Evolutionary conservation across 176 grass and related monocot species (phyloP), one percentile per base, ranked within the genome.

Genomic region (Elaeis guineensis): DNA sequence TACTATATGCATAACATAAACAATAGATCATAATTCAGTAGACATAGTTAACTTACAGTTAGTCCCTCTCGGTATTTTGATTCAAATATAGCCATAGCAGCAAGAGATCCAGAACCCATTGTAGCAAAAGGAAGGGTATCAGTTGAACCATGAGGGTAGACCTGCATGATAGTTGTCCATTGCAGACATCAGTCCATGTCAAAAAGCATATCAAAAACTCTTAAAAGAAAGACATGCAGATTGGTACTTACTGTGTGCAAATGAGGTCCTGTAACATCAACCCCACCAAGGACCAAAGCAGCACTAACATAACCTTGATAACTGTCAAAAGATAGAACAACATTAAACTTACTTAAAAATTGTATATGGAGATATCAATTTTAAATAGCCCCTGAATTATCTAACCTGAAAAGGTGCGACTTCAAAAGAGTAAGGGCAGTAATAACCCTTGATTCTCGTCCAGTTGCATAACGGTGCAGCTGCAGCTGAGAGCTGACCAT

Each of bases 51-150:
- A 71, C 80, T 96, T 72, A 96, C 91, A 52, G 91, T 90, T 51
- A 96, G 78, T 49, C 91, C 83, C 63, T 96, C 91, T 85, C 58
- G 90, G 75, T 85, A 96, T 51, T 90, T 85, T 0, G 86, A 85
- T 53, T 96, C 91, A 25, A 96, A 90, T 20, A 96, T 80, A 2
- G 91, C 78, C 86, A 96, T 96, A 57, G 91, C 91, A 56, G 91
- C 91, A 67, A 96, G 86, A 60, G 91, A 96, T n/a, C 91, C 91
- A 62, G 91, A 96, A 69, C 91, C 91, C 91, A 96, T 96, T 4
- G 91, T 96, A 19, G 91, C 91, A 78, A 96, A 96, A 66, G 91
- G 91, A 58, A 96, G 91, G 18, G 86, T 96, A 53, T 96, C 91
- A 19, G 91, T 88, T 54, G 91, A 96, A 28, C 91, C 91, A 63